Conservation (phyloP, 2,329 filamentous ascomycete genomes). For the Stachybotrys chlorohalonatus region DNA sequence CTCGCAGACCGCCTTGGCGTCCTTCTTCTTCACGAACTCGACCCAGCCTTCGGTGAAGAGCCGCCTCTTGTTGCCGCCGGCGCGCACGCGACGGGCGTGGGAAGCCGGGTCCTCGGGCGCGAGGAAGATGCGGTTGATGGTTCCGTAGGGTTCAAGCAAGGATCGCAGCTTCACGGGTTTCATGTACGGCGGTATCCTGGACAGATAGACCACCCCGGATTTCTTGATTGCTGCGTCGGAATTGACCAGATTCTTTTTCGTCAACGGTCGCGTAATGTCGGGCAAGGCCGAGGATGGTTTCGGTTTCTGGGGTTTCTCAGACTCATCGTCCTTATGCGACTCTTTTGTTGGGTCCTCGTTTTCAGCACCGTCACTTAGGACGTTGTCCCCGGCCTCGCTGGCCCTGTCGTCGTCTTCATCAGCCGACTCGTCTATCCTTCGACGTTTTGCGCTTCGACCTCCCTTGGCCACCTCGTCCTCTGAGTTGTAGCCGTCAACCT, state of each 20-base stretch:
- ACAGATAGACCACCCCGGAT: slow-evolving; percentile 76
- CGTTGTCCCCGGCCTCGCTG: slow-evolving; percentile 8
- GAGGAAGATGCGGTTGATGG: slow-evolving; percentile 69
- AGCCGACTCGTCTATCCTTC: slow-evolving; percentile 41
- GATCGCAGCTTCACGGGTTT: slow-evolving; percentile 70
- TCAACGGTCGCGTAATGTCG: slow-evolving; percentile 43
- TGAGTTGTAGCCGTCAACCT: slow-evolving; percentile 54
- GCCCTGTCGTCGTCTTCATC: slow-evolving; percentile 19
- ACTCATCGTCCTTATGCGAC: slow-evolving; percentile 5
- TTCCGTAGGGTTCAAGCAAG: slow-evolving; percentile 66
- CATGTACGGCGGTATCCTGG: slow-evolving; percentile 81
- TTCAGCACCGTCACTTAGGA: slow-evolving; percentile 8
- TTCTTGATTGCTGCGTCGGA: slow-evolving; percentile 57
- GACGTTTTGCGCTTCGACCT: slow-evolving; percentile 51
- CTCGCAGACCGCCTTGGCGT: slow-evolving; percentile 69
- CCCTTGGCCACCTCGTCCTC: slow-evolving; percentile 62
- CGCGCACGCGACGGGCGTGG: slow-evolving; percentile 57
- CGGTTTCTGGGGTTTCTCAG: slow-evolving; percentile 12
- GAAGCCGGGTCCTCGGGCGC: slow-evolving; percentile 63
- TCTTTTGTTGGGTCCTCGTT: slow-evolving; percentile 12
- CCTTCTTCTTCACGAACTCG: slow-evolving; percentile 66
- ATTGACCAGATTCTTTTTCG: slow-evolving; percentile 59
- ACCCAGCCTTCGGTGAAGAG: slow-evolving; percentile 82
- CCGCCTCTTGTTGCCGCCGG: slow-evolving; percentile 75
- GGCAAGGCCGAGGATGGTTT: slow-evolving; percentile 29